Percentiles rank a stretch among this genome's conserved stretches.
Conservation (phyloP, 2,329 filamentous ascomycete genomes). For the Simplicillium sp. region DNA sequence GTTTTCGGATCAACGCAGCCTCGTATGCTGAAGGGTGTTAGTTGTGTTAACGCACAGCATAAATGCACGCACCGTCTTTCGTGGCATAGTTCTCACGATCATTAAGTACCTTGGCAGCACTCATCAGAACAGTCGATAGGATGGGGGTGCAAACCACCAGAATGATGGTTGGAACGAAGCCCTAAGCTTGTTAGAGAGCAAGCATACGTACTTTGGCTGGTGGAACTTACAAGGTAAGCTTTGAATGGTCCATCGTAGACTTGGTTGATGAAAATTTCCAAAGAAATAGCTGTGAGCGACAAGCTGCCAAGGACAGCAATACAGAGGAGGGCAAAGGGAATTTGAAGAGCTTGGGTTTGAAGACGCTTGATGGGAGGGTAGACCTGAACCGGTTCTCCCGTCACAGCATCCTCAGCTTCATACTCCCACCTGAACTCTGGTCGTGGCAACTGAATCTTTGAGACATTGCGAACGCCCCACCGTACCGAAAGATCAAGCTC, state of each 20-base stretch:
- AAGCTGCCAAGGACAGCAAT: slow-evolving; percentile 65
- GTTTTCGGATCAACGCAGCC: slow-evolving; percentile 78
- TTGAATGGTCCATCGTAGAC: slow-evolving; percentile 88
- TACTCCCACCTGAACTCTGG: slow-evolving; percentile 73
- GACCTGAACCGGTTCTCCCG: slow-evolving; percentile 65
- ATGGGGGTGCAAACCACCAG: slow-evolving; percentile 75
- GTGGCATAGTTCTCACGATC: slow-evolving; percentile 90
- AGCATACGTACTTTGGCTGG: not conserved
- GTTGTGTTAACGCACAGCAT: not conserved
- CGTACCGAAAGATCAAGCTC: slow-evolving; percentile 77
- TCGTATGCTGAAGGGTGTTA: slow-evolving; percentile 51
- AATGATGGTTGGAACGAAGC: slow-evolving; percentile 81
- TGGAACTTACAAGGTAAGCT: slow-evolving; percentile 57
- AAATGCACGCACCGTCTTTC: slow-evolving; percentile 44
- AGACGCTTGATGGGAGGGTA: slow-evolving; percentile 72
- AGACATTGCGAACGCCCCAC: slow-evolving; percentile 84
- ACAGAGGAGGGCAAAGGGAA: slow-evolving; percentile 76
- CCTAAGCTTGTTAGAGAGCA: slow-evolving; percentile 33
- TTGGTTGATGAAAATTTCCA: slow-evolving; percentile 93
- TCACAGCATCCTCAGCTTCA: slow-evolving; percentile 68
- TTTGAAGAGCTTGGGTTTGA: slow-evolving; percentile 65
- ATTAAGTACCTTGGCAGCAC: slow-evolving; percentile 67
- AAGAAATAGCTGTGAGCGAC: slow-evolving; percentile 79
- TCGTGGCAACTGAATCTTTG: slow-evolving; percentile 67
- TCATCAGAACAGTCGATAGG: slow-evolving; percentile 65